A percentile compares a stretch with the other conserved stretches of the same genome.
Conservation (phyloP, 1,284 basidiomycete genomes). For the Ceraceosorus bombacis region DNA sequence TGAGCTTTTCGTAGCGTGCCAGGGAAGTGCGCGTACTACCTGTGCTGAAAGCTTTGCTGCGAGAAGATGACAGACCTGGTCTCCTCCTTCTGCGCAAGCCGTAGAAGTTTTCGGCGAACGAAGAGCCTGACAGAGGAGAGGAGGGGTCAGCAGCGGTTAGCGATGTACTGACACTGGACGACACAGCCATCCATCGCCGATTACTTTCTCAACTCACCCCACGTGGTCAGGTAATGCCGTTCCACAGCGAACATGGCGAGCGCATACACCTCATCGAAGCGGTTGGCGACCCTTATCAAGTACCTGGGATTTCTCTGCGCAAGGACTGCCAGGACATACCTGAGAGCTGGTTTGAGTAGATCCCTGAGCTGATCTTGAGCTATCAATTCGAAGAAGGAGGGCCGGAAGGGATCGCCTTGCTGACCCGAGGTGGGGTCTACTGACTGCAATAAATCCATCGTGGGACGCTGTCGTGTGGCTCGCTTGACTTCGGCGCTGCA, state of each 20-base stretch:
- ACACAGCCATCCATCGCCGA: too few relatives aligned
- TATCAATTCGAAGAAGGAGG: conserved; percentile 88
- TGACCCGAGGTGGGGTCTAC: conserved; percentile 9
- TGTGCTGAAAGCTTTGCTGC: conserved; percentile 2
- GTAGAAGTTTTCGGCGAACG: conserved; percentile 89
- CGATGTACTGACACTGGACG: background rate
- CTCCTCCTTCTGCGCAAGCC: conserved; percentile 69
- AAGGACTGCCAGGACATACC: conserved; percentile 85
- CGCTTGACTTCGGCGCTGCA: too few relatives aligned
- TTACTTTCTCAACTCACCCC: conserved; percentile 53
- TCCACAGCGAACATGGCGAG: conserved; percentile 80
- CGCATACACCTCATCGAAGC: conserved; percentile 93
- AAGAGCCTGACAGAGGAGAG: conserved; percentile 54
- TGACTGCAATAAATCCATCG: conserved; percentile 11
- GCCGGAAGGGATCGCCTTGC: conserved; percentile 55
- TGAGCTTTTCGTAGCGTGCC: conserved; percentile 19
- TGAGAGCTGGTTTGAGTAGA: conserved; percentile 84
- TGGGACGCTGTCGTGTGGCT: background rate
- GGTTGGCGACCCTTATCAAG: conserved; percentile 79
- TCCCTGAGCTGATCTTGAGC: conserved; percentile 91
- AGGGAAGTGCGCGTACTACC: background rate
- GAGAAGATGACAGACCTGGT: conserved; percentile 52
- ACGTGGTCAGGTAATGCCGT: conserved; percentile 74
- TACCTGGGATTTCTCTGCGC: conserved; percentile 92
- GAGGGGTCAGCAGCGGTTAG: background rate